Evolutionary conservation across 352 stramenopile genomes (phyloP).

Genomic region (Pilasporangium apinafurcum): DNA sequence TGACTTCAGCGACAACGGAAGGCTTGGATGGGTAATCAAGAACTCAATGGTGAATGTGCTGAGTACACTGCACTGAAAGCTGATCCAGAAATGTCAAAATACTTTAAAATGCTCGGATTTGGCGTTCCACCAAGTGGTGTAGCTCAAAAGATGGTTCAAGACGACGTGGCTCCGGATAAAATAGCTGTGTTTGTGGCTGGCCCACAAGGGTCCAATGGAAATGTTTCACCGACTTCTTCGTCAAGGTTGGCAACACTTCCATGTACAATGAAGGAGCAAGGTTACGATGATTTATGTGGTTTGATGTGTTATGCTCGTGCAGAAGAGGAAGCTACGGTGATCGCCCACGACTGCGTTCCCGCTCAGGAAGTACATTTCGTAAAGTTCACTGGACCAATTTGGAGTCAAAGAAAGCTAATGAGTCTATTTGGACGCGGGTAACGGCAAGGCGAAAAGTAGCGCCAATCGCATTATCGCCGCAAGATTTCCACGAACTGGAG

Average conservation of each 20-base stretch:
- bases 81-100: slow-evolving; percentile 73
- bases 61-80: slow-evolving; percentile 45
- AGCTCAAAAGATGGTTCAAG: slow-evolving; percentile 77
- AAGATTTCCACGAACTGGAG: slow-evolving; percentile 62
- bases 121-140: slow-evolving; percentile 62
- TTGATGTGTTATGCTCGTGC: not conserved
- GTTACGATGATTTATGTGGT: not conserved
- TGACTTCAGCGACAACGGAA: slow-evolving; percentile 26
- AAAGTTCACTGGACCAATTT: slow-evolving; percentile 82
- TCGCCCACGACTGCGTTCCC: slow-evolving; percentile 10
- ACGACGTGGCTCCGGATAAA: slow-evolving; percentile 53
- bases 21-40: slow-evolving; percentile 1
- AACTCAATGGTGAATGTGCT: slow-evolving; percentile 21
- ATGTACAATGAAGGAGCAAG: slow-evolving; percentile 6
- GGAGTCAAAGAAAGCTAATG: slow-evolving; percentile 40
- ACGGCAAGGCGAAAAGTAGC: slow-evolving; percentile 56
- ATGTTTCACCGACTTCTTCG: not conserved
- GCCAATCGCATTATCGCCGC: slow-evolving; percentile 59
- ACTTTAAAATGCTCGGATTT: slow-evolving; percentile 83
- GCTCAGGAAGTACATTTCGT: slow-evolving; percentile 48
- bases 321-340: not conserved
- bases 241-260: not conserved
- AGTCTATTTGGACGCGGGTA: slow-evolving; percentile 71
- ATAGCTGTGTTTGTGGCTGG: slow-evolving; percentile 53
- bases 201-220: slow-evolving; percentile 15